Base-by-base conservation (phyloP, 2,329 filamentous ascomycete genomes). In the Phaeosphaeriaceae sp. region DNA sequence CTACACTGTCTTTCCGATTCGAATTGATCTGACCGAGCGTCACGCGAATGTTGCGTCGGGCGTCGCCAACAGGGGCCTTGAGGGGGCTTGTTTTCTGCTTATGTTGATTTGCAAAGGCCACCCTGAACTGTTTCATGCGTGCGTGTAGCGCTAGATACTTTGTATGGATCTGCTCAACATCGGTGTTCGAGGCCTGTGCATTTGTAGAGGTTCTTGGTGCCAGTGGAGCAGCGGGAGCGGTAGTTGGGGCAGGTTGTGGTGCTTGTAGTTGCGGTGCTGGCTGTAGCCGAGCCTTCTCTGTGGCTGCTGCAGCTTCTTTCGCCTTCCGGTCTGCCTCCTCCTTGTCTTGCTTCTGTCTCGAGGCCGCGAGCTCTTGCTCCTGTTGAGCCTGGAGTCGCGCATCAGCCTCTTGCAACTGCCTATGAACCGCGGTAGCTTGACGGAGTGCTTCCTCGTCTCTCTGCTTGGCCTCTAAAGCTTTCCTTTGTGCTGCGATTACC, bases 101-200 rank as follows among this genome's bases (percentile, higher is more conserved):
- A 43, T 60, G 52, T 20, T 64, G 34, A 13, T 68, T 56, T 46
- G 50, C 53, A 44, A 73, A 69, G 6, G 64, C 40, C 4, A 63
- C 64, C 12, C 72, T 63, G 39, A 74, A 71, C n/a, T 59, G 46
- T 52, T 74, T 74, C 63, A 74, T 70, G 5, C 62, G 61, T 29
- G 66, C 51, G 46, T 74, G 72, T 1, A 74, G 56, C 41, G 63
- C 61, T 3, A 74, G 59, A 18, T 74, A 74, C 34, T 69, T 65
- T 15, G 48, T 47, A 48, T 74, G 72, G 6, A 71, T 50, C 16
- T 58, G 64, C 13, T 73, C 65, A 37, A 65, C 55, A 40, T 58
- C 62, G 26, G 57, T 45, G 8, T 59, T 42, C 7, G 51, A 18
- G 21, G 59, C 50, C 20, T 52, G 46, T 30, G 58, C 20, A 13